phyloP scores from a whole-genome alignment of 2,329 filamentous ascomycete species.

The Neonectria ditissima region DNA sequence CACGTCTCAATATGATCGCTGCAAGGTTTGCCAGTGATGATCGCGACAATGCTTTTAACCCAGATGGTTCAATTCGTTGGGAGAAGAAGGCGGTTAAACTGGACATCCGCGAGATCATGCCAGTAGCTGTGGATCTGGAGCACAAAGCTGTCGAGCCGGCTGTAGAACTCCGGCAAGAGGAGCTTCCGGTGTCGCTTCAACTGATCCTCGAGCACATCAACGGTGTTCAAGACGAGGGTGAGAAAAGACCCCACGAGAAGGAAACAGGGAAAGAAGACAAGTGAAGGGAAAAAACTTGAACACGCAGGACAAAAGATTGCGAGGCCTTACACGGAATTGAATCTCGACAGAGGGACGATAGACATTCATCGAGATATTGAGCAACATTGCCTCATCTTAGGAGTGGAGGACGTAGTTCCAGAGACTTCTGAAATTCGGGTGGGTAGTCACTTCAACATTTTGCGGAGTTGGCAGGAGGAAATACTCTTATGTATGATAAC shows the following conservation, averaged over 20 bases:
- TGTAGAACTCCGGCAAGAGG: conserved; percentile 22
- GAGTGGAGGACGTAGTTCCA: conserved; percentile 25
- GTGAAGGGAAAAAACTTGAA: not conserved
- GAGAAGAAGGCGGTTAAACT: conserved; percentile 43
- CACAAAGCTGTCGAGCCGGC: conserved; percentile 2
- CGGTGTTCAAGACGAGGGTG: not conserved
- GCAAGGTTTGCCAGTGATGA: conserved; percentile 16
- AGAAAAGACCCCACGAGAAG: not conserved
- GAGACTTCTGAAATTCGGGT: not conserved
- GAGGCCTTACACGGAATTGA: conserved; percentile 16
- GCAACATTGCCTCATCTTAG: not conserved
- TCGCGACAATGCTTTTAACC: conserved; percentile 29
- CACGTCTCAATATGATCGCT: conserved; percentile 43
- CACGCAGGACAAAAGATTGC: conserved; percentile 5
- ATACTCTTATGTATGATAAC: not conserved
- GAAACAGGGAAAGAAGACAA: not conserved
- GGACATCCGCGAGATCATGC: conserved; percentile 36
- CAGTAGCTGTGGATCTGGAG: conserved; percentile 26
- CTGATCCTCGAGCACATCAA: conserved; percentile 21
- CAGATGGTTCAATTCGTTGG: conserved; percentile 43
- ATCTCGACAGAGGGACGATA: conserved; percentile 15
- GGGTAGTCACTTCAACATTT: not conserved
- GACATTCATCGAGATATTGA: conserved; percentile 23
- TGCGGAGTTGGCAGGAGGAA: not conserved
- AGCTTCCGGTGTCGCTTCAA: conserved; percentile 26